Base-by-base conservation (phyloP, 2,329 filamentous ascomycete genomes). In the Neofusicoccum umdonicola region DNA sequence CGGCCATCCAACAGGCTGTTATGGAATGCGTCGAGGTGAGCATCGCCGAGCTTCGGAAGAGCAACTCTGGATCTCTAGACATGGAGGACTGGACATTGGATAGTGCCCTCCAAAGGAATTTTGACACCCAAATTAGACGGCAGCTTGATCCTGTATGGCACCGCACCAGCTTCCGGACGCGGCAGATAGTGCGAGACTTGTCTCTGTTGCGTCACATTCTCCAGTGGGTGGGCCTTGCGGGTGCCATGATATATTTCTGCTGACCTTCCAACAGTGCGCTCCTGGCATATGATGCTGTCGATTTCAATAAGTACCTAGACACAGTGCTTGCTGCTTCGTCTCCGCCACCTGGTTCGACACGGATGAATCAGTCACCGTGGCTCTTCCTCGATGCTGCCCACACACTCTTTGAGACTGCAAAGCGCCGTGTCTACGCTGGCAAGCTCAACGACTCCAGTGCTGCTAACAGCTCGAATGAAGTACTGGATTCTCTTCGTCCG, bases 81-180 rank as follows among this genome's bases (percentile, higher is more conserved):
- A 93, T 98, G 88, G 93, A 96, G 66, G 93, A 97, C 72, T 98
- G 94, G 94, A 97, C 92, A 57, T 83, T 97, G 17, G 94, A 98
- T 76, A 97, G 91, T 73, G 94, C 94, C 41, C 80, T 98, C 66
- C 90, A 97, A 69, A 91, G 90, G 73, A 96, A 93, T 71, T 99
- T 99, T 75, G 95, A 98, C 75, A 83, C 91, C 66, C 90, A 93
- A 63, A 88, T 99, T 58, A 86, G 94, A 67, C 86, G 93, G 65
- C 95, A 99, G 76, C 82, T 99, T 17, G 93, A 98, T 73, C 93
- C 94, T 4, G 93, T 98, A 65, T 99, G 95, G 95, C 95, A 99
- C 80, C 88, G 95, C 62, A 91, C 97, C 60, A 97, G 91, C 76
- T 96, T 91, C 84, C 93, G 95, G 77, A 98, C 94, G 2, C 92